Percentiles rank a stretch among this genome's conserved stretches.
Evolutionary conservation across 1,139 yeast species (phyloP).

Genomic region (Taiozyma sp.): DNA sequence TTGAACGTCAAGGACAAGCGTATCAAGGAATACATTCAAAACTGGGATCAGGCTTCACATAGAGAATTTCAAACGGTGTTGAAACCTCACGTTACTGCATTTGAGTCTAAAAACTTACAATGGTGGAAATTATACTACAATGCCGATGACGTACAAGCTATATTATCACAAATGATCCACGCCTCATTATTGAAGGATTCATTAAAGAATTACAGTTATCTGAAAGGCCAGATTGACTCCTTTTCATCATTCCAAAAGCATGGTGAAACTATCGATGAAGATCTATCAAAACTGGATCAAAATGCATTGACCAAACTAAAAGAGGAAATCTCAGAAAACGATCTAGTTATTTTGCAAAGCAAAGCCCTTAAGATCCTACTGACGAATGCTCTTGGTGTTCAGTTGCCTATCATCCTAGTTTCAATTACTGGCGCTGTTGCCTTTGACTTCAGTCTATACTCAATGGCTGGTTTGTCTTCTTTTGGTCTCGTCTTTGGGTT

Average conservation of each 20-base stretch:
- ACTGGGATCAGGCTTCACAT: constrained; percentile 28
- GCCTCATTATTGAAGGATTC: constrained; percentile 19
- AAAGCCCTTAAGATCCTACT: constrained; percentile 22
- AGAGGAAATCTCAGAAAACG: constrained; percentile 16
- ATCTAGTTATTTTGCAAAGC: constrained; percentile 22
- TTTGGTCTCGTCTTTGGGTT: constrained; percentile 28
- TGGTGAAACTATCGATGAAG: constrained; percentile 9
- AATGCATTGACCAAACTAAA: constrained; percentile 18
- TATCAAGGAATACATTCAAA: constrained; percentile 18
- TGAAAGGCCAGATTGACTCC: constrained; percentile 25
- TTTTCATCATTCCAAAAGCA: constrained; percentile 17
- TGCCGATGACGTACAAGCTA: constrained; percentile 20
- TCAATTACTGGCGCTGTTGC: constrained; percentile 24
- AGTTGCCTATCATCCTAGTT: constrained; percentile 25
- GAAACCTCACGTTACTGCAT: constrained; percentile 25
- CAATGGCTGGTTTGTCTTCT: constrained; percentile 28
- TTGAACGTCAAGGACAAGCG: constrained; percentile 11
- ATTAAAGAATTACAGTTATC: constrained; percentile 22
- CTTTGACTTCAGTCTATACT: constrained; percentile 24
- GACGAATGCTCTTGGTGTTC: constrained; percentile 25
- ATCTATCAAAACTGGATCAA: constrained; percentile 9
- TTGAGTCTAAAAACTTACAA: constrained; percentile 17
- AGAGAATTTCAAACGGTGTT: constrained; percentile 24
- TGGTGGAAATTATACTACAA: constrained; percentile 25
- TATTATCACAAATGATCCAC: constrained; percentile 19